A percentile compares a stretch with the other conserved stretches of the same genome.
These are phyloP conservation scores for Immersiporthe knoxdaviesiana DNA, from an alignment of 2,329 filamentous ascomycete species.

Conservation along the genomic window DNA sequence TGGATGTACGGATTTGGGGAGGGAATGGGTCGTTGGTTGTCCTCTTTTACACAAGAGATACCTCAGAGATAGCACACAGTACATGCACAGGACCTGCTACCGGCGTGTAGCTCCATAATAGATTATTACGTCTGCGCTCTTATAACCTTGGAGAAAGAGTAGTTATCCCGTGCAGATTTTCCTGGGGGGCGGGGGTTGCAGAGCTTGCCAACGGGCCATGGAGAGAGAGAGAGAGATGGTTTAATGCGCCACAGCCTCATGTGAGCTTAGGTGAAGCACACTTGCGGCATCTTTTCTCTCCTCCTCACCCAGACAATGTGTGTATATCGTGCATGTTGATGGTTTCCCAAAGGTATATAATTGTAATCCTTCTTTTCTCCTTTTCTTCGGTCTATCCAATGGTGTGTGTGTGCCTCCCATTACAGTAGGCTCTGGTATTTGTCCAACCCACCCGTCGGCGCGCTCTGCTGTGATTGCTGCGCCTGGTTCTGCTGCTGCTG, in stretches of 20 bases:
- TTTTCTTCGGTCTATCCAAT: not conserved
- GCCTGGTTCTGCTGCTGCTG: constrained; percentile 42
- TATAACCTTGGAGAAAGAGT: too few species aligned
- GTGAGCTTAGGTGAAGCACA: not conserved
- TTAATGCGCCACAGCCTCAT: not conserved
- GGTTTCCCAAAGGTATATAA: not conserved
- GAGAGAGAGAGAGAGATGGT: too few species aligned
- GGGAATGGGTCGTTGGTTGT: not conserved
- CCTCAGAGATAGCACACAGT: not conserved
- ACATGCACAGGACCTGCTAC: not conserved
- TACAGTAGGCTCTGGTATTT: constrained; percentile 70
- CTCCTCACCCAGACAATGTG: not conserved
- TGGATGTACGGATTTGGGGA: not conserved
- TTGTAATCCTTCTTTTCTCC: not conserved
- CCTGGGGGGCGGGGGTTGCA: too few species aligned
- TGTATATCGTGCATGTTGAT: not conserved
- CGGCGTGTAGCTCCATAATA: not conserved
- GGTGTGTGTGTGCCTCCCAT: not conserved
- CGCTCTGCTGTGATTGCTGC: too few species aligned
- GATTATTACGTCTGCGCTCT: not conserved
- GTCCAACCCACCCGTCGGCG: constrained; percentile 59
- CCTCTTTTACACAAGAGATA: not conserved
- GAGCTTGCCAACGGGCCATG: too few species aligned
- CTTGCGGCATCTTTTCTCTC: not conserved
- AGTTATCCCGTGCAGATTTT: too few species aligned